Base-by-base conservation (phyloP, 129 eudicot species). In the Helichrysum umbraculigerum region DNA sequence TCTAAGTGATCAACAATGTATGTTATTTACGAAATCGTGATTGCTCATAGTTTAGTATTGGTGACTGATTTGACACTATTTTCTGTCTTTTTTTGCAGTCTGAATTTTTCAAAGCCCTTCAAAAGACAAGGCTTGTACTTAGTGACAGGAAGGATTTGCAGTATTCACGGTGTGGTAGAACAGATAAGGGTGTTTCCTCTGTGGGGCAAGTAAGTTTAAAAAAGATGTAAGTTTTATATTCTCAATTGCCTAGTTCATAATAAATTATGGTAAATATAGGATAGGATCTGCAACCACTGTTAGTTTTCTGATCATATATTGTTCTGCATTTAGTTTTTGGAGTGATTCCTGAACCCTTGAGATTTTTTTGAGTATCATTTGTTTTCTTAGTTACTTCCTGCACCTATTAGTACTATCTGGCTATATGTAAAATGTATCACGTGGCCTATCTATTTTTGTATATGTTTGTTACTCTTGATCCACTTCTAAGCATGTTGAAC, bases 131-230 rank as follows among this genome's bases (percentile, higher is more conserved):
- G 84, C 92, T 94, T 59, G 81, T 91, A 76, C 72, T 73, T 72
- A 89, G 97, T 72, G 93, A 89, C 56, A 91, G 77, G 81, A 94
- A 91, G 79, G 84, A 85, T 52, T 81, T 84, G 81, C 90, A 74
- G 22, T 94, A 94, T 86, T 88, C 96, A 14, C 86, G 98, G 86
- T 94, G 98, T 74, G 98, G 98, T 76, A 91, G 98, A 88, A 94
- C 98, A 70, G 98, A 94, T 85, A 94, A 87, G 83, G 98, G 98
- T 83, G 98, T 94, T 73, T 94, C 98, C 32, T 89, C 98, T 61
- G 88, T 87, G 79, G 98, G 98, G 66, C 98, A 94, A 85, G 98
- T 94, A 85, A 85, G 93, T 80, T 69, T 44, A 78, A 25, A 34
- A 6, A 66, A 67, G 76, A 65, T 81, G 74, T 77, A 74, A 73